Conservation (phyloP, 306 rosid species). For the Cucumis sativus region Cucumber_9930_V3 NC_026656.2:22282501-22283000, state of each 20-base stretch:
- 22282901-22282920: not conserved
- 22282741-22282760: conserved; percentile 9
- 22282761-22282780: conserved; percentile 4
- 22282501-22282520: not conserved
- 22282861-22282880: not conserved
- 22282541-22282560: not conserved
- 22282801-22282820: not conserved
- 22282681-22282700: conserved; percentile 76
- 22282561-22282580: not conserved
- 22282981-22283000: not conserved
- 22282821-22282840: too few relatives aligned
- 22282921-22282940: not conserved
- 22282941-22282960: not conserved
- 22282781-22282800: not conserved
- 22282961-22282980: not conserved
- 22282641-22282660: conserved; percentile 81
- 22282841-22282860: not conserved
- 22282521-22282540: not conserved
- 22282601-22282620: conserved; percentile 6
- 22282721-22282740: conserved; percentile 56
- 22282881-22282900: not conserved
- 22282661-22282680: conserved; percentile 87
- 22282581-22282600: not conserved
- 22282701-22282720: conserved; percentile 89
- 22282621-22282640: not conserved